Evolutionary conservation across 225 moss, liverwort and hornwort species (phyloP).

Genomic region (Bryum argenteum): DNA sequence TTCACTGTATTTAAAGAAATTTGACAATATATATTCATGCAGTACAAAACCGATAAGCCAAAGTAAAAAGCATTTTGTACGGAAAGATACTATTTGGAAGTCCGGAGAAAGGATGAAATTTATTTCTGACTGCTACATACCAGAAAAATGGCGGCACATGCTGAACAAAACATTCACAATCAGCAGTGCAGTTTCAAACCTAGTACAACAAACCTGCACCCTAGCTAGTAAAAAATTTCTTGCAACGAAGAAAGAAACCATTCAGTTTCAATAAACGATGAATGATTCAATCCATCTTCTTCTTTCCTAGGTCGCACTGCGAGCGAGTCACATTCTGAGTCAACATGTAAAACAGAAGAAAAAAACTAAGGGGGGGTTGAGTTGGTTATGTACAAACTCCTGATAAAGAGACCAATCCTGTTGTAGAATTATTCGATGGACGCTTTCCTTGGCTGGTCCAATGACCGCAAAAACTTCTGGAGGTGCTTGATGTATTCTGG

Average conservation of each 20-base stretch:
- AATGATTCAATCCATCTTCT: constrained; percentile 24
- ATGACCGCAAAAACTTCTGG: constrained; percentile 77
- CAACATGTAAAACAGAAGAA: constrained; percentile 45
- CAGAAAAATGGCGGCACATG: constrained; percentile 33
- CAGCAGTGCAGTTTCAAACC: constrained; percentile 32
- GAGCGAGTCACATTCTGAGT: constrained; percentile 29
- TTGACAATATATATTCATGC: too few species aligned
- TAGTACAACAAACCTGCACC: constrained; percentile 36
- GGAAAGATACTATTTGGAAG: too few species aligned
- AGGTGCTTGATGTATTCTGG: constrained; percentile 98
- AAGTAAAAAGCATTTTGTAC: too few species aligned
- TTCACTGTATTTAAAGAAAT: too few species aligned
- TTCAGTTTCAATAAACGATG: constrained; percentile 42
- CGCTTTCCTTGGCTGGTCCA: constrained; percentile 52
- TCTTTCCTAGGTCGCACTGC: constrained; percentile 27
- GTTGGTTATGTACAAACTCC: constrained; percentile 58
- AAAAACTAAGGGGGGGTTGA: not conserved
- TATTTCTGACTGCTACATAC: constrained; percentile 41
- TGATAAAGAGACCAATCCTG: constrained; percentile 39
- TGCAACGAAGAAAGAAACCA: constrained; percentile 8
- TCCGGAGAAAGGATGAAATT: constrained; percentile 28
- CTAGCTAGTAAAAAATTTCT: constrained; percentile 18
- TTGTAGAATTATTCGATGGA: constrained; percentile 31
- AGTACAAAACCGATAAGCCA: too few species aligned
- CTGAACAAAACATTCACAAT: constrained; percentile 47